Evolutionary conservation across 176 grass and related monocot genomes (phyloP), one percentile per base, ranked within the genome.

Genomic region (Themeda triandra): DNA sequence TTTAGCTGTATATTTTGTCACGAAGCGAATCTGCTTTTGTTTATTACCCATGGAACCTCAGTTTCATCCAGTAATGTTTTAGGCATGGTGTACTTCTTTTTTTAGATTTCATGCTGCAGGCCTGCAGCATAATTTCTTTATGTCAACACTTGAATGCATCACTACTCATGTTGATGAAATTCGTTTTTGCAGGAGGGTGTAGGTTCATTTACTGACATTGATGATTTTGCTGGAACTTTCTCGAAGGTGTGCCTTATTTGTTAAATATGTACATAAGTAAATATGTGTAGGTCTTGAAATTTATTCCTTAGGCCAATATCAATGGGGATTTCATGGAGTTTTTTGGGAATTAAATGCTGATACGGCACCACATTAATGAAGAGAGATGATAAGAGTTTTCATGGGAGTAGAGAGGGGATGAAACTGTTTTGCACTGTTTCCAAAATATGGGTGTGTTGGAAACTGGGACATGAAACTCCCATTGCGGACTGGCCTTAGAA

Each of bases 201-300:
- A 79, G 74, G 60, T 69, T 82, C 86, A 41, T 82, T 87, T 75
- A 53, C 51, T 79, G 86, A 83, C 53, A n/a, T 83, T 64, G 86
- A 83, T 88, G 80, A 88, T 78, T 40, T 88, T 78, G 65, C 80
- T 70, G 66, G 73, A 75, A 71, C 80, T 64, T 88, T 88, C 73
- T 78, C 15, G 13, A 88, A 88, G 86, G 86, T 88, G 32, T 49
- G 65, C 35, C 63, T 78, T 75, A 14, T 69, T 36, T 65, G 18
- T 39, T 62, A 49, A 45, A 82, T 42, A 4, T 51, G 19, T 59
- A 64, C 23, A 78, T 53, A 28, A 42, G n/a, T 40, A 41, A 42
- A 63, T 40, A 32, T 73, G 18, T 73, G 6, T 46, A 67, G 29
- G 66, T 74, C 29, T 75, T 70, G 39, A 36, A 29, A 63, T 49